These are phyloP conservation scores for Colletotrichum costaricense DNA, from an alignment of 2,329 filamentous ascomycete genomes.

Conservation along the genomic window DNA sequence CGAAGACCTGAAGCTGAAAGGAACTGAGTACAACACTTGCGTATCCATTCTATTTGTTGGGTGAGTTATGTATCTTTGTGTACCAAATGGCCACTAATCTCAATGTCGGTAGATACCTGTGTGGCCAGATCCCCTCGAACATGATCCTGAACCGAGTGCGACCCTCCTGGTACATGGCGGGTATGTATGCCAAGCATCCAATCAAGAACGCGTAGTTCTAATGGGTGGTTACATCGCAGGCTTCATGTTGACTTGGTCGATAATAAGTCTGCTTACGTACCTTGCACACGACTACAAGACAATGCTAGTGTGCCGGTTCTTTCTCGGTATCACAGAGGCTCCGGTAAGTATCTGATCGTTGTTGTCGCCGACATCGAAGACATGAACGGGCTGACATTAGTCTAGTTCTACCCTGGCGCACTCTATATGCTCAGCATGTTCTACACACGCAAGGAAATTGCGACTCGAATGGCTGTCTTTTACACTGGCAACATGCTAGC, in stretches of 20 bases:
- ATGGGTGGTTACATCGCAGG: not conserved
- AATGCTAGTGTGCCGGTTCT: slow-evolving; percentile 30
- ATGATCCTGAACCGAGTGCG: slow-evolving; percentile 46
- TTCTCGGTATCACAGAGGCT: slow-evolving; percentile 33
- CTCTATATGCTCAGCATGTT: slow-evolving; percentile 35
- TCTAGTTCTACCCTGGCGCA: slow-evolving; percentile 33
- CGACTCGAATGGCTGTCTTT: slow-evolving; percentile 53
- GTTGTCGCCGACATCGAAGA: no score
- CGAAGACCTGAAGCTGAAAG: slow-evolving; percentile 42
- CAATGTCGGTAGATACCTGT: slow-evolving; percentile 17
- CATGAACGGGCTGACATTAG: slow-evolving; percentile 16
- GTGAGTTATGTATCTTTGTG: slow-evolving; percentile 42
- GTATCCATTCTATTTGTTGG: slow-evolving; percentile 31
- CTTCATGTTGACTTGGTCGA: slow-evolving; percentile 34
- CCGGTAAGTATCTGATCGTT: not conserved
- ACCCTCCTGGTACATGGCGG: slow-evolving; percentile 33
- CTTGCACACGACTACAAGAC: slow-evolving; percentile 19
- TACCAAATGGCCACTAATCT: slow-evolving; percentile 37
- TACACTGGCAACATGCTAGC: slow-evolving; percentile 57
- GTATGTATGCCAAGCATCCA: slow-evolving; percentile 6
- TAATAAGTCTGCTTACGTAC: slow-evolving; percentile 25
- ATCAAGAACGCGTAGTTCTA: slow-evolving; percentile 3
- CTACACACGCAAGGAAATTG: slow-evolving; percentile 34
- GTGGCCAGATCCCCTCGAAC: slow-evolving; percentile 43
- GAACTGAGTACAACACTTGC: slow-evolving; percentile 43